These are phyloP conservation scores for Hawksworthiomyces lignivorus DNA, from an alignment of 2,329 filamentous ascomycete genomes.

Conservation along the genomic window DNA sequence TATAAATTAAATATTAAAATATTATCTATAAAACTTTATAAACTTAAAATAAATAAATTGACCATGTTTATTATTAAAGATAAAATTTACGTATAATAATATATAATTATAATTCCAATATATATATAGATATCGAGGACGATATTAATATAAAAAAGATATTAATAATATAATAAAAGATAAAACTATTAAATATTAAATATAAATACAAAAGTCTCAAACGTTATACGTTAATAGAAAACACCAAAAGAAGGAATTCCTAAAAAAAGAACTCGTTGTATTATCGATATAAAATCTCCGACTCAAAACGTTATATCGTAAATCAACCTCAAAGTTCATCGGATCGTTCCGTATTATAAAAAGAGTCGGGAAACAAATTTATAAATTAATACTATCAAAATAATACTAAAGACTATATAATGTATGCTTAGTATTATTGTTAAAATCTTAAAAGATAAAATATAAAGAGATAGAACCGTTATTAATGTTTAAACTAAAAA, in stretches of 20 bases:
- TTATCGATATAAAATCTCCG: not conserved
- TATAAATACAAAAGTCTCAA: not conserved
- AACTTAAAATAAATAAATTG: no score
- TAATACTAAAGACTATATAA: not conserved
- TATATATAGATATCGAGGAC: not conserved
- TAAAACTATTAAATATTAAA: not conserved
- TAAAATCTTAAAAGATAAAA: no score
- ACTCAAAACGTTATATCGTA: not conserved
- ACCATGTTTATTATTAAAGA: slow-evolving; percentile 12
- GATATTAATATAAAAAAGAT: not conserved
- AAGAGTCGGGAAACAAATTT: no score
- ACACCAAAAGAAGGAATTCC: not conserved
- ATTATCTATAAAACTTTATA: no score
- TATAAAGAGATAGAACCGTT: no score
- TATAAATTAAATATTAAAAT: no score
- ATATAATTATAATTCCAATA: not conserved
- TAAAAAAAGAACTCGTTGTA: not conserved
- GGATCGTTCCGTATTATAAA: no score
- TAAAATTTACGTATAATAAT: slow-evolving; percentile 1
- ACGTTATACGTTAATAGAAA: no score
- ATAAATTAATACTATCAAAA: no score
- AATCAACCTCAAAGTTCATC: not conserved
- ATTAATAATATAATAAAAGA: not conserved
- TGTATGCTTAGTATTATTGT: no score
- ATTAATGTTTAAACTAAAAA: no score